A percentile compares a stretch with the other conserved stretches of the same genome.
Evolutionary conservation across 345 rosid genomes (phyloP).

Genomic region (Adansonia digitata): DNA sequence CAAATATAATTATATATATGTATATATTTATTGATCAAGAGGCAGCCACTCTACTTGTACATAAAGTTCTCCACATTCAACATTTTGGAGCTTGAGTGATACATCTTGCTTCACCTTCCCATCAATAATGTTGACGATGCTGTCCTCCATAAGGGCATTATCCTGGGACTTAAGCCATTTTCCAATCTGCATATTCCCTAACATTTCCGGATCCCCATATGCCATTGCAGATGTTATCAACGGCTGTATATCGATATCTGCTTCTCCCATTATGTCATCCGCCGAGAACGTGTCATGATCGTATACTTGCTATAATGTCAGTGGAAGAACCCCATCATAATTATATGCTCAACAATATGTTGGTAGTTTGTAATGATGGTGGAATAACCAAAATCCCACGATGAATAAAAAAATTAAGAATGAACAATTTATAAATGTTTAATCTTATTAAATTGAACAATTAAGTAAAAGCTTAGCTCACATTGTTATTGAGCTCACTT

Average conservation of each 20-base stretch:
- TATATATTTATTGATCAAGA: slow-evolving; percentile 67
- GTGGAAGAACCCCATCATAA: not conserved
- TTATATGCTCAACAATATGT: too few species aligned
- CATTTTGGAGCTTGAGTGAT: slow-evolving; percentile 81
- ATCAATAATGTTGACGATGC: slow-evolving; percentile 74
- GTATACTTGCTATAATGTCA: slow-evolving; percentile 64
- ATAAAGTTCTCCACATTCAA: slow-evolving; percentile 86
- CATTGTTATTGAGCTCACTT: too few species aligned
- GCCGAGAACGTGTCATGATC: slow-evolving; percentile 91
- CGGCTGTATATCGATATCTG: slow-evolving; percentile 93
- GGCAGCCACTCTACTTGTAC: slow-evolving; percentile 75
- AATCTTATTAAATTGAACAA: too few species aligned
- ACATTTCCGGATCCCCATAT: slow-evolving; percentile 81
- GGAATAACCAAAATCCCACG: too few species aligned
- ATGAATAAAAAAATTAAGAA: too few species aligned
- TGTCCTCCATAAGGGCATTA: slow-evolving; percentile 85
- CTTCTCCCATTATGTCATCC: slow-evolving; percentile 99
- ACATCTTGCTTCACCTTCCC: slow-evolving; percentile 88
- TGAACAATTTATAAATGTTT: too few species aligned
- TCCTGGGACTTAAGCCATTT: slow-evolving; percentile 87
- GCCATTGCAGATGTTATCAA: slow-evolving; percentile 88
- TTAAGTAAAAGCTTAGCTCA: too few species aligned
- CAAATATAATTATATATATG: too few species aligned
- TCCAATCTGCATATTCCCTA: slow-evolving; percentile 91
- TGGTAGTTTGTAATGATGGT: too few species aligned